Evolutionary conservation across 2,329 filamentous ascomycete genomes (phyloP).

Genomic region (Zymoseptoria crescenta): DNA sequence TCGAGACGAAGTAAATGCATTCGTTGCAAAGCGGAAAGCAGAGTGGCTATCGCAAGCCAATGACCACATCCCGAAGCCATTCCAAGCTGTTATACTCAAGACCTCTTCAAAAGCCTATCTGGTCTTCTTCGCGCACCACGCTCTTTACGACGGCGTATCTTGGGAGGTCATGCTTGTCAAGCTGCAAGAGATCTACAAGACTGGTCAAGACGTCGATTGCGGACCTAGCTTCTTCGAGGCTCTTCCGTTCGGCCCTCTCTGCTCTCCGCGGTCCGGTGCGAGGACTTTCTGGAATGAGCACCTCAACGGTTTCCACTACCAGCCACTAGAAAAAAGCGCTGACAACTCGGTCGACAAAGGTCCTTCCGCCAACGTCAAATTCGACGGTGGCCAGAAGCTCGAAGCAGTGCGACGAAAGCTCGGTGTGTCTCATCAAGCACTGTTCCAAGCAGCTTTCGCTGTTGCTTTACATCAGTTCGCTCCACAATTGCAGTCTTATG

Average conservation of each 20-base stretch:
- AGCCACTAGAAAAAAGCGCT: constrained; percentile 6
- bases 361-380: background rate
- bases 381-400: constrained; percentile 1
- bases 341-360: background rate
- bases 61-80: constrained; percentile 42
- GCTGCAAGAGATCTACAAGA: constrained; percentile 48
- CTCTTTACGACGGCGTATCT: constrained; percentile 77
- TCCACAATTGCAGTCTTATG: constrained; percentile 49
- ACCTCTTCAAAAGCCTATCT: constrained; percentile 36
- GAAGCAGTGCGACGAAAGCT: constrained; percentile 48
- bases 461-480: constrained; percentile 51
- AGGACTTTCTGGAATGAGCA: constrained; percentile 58
- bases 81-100: constrained; percentile 44
- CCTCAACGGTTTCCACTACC: constrained; percentile 38
- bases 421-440: constrained; percentile 68
- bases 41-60: constrained; percentile 51
- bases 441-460: constrained; percentile 70
- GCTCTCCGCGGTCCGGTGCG: constrained; percentile 37
- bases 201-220: constrained; percentile 17
- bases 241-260: constrained; percentile 61
- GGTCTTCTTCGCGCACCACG: constrained; percentile 70
- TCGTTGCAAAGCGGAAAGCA: constrained; percentile 32
- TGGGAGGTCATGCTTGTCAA: constrained; percentile 58
- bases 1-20: constrained; percentile 26
- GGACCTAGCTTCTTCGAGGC: constrained; percentile 58